Evolutionary conservation across 345 rosid genomes (phyloP), one percentile per base, ranked within the genome.

Genomic region (Corymbia maculata): DNA sequence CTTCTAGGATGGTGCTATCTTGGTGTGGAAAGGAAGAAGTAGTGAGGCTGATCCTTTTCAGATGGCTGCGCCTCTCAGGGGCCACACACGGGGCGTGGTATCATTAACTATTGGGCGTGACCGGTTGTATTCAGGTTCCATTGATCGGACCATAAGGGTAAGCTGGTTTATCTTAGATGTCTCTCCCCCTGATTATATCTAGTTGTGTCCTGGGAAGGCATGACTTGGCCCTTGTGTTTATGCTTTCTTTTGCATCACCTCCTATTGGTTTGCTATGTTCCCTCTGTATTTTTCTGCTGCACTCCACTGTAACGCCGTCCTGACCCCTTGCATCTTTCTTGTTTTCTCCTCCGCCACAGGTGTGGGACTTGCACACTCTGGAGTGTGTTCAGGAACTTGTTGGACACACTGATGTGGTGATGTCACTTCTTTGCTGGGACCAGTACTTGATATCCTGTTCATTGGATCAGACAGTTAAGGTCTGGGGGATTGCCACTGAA

Each of bases 371-470:
- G 52, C 79, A 90, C 36, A 92, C 91, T 22, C 79, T 93, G 66
- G 90, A 88, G 87, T 92, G 94, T 86, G 79, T 89, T 36, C 85
- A 86, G 91, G 94, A 92, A 4, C 86, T 95, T 85, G 86, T 87
- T 84, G 93, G 89, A 49, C 98, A 96, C 85, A 86, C 85, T 3
- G 90, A 92, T 84, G 92, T 90, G 45, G 93, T 95, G 79, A 95
- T 88, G 79, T 96, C 96, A 19, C 94, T 96, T 66, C 85, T 96
- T 75, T 93, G 94, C 88, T 96, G 95, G 93, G 93, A 96, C 87
- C 85, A 91, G 53, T 93, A 51, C 91, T 88, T 96, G 85, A 13
- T 94, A 32, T 96, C 96, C 3, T 92, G 95, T 88, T 95, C 97
- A 22, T 87, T 95, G 90, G 98, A 96, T 89, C 75, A 86, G 66